Base-by-base conservation (phyloP, 768 basidiomycete genomes). In the Pleurotus platypus region DNA sequence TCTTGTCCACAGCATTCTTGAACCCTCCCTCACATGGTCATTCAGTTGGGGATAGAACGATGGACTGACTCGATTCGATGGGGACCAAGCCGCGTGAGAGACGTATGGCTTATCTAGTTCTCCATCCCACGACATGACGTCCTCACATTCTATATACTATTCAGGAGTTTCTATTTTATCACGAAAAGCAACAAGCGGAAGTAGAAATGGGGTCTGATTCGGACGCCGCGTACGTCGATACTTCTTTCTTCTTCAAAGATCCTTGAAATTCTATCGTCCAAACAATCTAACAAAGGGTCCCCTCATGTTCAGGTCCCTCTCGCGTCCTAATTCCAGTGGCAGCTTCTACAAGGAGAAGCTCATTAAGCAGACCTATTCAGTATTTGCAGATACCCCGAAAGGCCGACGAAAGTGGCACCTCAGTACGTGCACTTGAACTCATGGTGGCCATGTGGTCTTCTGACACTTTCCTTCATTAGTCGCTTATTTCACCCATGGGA, bases 371-470 rank as follows among this genome's bases (percentile, higher is more conserved):
- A 91, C 89, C 0, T 92, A 89, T 66, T 90, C 88, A 6, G 89
- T 89, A 26, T 88, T 78, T 62, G 86, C 90, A 38, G 78, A 86
- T n/a, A 85, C 82, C 2, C 63, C 78, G 16, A 70, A 75, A 56
- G 88, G 87, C n/a, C 79, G 80, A 57, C 78, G 85, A 60, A 92
- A 92, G 63, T 91, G 89, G 89, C 89, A 92, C 62, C 76, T 92
- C 30, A 90, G 89, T 90, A 67, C 53, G 86, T 66, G 40, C 57
- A 18, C 27, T 45, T 27, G 47, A 43, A 45, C 39, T 26, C 35
- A 54, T 35, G 40, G 49, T 18, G 55, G 20, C 24, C 56, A 48
- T 46, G 27, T 58, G 26, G 38, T 42, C 27, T 6, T n/a, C 55
- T 46, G 50, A 43, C 60, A 22, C 40, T 43, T 40, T 27, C 26